phyloP scores from a whole-genome alignment of 805 yeast genomes.

The Blastobotrys chiropterorum region DNA sequence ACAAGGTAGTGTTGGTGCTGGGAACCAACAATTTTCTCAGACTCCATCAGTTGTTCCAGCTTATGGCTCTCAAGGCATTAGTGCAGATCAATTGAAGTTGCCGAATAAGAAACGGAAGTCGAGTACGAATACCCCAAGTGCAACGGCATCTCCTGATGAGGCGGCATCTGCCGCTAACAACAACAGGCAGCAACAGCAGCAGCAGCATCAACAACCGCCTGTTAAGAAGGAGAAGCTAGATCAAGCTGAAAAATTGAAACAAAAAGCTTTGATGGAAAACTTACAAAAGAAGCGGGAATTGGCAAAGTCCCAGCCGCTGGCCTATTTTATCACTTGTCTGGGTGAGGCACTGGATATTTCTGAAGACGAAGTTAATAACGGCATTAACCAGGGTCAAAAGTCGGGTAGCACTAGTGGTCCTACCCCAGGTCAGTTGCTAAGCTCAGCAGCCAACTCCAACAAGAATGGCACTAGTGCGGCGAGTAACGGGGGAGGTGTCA shows the following conservation, averaged over 20 bases:
- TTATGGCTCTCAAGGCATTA: conserved; percentile 21
- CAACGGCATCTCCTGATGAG: conserved; percentile 18
- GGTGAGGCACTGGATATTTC: conserved; percentile 31
- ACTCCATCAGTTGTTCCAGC: conserved; percentile 23
- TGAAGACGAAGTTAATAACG: conserved; percentile 24
- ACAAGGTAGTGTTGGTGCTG: conserved; percentile 2
- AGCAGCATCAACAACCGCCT: conserved; percentile 12
- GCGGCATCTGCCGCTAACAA: conserved; percentile 11
- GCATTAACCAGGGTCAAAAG: conserved; percentile 9
- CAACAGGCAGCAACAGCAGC: conserved; percentile 1
- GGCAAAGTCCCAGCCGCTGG: conserved; percentile 27
- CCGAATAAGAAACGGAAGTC: conserved; percentile 22
- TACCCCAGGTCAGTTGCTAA: neutral
- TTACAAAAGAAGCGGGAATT: conserved; percentile 24
- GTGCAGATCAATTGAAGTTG: conserved; percentile 25
- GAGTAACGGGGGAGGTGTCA: conserved; percentile 11
- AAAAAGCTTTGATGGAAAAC: conserved; percentile 7
- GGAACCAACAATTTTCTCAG: neutral
- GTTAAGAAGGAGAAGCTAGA: conserved; percentile 20
- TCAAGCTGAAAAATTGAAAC: conserved; percentile 9
- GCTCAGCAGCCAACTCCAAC: conserved; percentile 1
- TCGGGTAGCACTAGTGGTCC: conserved; percentile 1
- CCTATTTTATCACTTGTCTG: conserved; percentile 28
- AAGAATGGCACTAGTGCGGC: neutral
- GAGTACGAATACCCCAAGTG: conserved; percentile 7